These are phyloP conservation scores for Eragrostis tef DNA, from an alignment of 202 grass and related monocot genomes.

Conservation along the genomic window DNA sequence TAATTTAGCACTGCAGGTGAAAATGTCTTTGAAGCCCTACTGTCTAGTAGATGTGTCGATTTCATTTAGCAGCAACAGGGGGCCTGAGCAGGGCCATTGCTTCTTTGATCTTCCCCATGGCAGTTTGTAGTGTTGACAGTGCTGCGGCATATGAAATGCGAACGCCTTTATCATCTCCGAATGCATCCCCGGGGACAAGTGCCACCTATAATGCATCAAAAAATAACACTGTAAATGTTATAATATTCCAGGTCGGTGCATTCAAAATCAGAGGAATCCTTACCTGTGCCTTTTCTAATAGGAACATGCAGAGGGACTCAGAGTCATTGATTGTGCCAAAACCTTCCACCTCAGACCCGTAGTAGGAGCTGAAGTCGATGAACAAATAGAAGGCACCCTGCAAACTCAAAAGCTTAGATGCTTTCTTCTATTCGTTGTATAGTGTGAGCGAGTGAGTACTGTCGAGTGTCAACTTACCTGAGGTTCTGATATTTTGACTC, in stretches of 20 bases:
- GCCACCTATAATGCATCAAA: constrained; percentile 62
- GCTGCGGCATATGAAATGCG: constrained; percentile 86
- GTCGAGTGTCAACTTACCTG: constrained; percentile 50
- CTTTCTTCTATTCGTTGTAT: not conserved
- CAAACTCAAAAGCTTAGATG: constrained; percentile 44
- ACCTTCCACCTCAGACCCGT: constrained; percentile 78
- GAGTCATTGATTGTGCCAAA: constrained; percentile 75
- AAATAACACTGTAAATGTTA: constrained; percentile 14
- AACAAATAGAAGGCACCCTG: constrained; percentile 97
- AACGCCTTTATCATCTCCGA: constrained; percentile 83
- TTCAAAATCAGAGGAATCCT: constrained; percentile 21
- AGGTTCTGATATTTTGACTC: constrained; percentile 85
- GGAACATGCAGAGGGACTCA: constrained; percentile 78
- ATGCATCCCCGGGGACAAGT: constrained; percentile 85
- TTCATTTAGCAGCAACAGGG: constrained; percentile 59
- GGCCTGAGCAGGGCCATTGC: constrained; percentile 64
- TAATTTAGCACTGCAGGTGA: not conserved
- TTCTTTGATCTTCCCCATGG: constrained; percentile 77
- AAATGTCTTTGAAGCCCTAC: not conserved
- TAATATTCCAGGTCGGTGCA: not conserved
- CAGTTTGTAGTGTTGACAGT: constrained; percentile 71
- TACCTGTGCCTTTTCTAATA: constrained; percentile 85
- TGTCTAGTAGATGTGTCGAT: not conserved
- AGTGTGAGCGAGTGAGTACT: not conserved
- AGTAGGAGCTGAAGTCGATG: constrained; percentile 89